Base-by-base conservation (phyloP, 2,329 filamentous ascomycete genomes). In the Fusarium verticillioides region DNA sequence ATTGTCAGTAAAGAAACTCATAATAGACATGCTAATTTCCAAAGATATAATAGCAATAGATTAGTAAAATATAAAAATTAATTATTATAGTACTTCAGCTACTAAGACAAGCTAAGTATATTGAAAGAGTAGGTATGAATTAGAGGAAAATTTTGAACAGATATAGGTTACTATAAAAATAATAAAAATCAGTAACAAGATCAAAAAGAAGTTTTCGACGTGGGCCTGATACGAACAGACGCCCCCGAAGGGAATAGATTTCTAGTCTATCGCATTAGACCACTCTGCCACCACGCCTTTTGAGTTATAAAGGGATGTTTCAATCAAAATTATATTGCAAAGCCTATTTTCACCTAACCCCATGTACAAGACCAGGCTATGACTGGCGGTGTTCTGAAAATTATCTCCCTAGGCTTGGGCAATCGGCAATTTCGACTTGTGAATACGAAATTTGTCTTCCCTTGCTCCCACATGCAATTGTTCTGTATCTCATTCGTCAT, bases 201-300 rank as follows among this genome's bases (percentile, higher is more conserved):
- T 4, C 7, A 23, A 52, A 52, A 52, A 21, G 3, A 6, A 3
- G 21, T 3, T 12, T 4, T 68, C 65, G 65, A 69, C 66, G 57
- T 60, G 49, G 66, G 23, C 23, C 23, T 23, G 23, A 23, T 23
- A 3, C 23, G 23, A 23, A 23, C 23, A 23, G 23, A 23, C 63
- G 66, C 63, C 66, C 66, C 63, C 63, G 66, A 69, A 40, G 65
- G 66, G 66, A 69, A 69, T 69, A 69, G 64, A 69, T 69, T 69
- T 69, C 66, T 68, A 69, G 66, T 69, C 64, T 69, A 68, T 69
- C 66, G 66, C 66, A 68, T 69, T 69, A 69, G 66, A 69, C 66
- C 66, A 69, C 66, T 69, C 66, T 68, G 66, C 66, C 66, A 69
- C 66, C 58, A 60, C 57, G 66, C 66, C 66, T 63, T 68, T 18